Percentiles rank a stretch among this genome's conserved stretches.
phyloP scores from a whole-genome alignment of 2,329 filamentous ascomycete species.

The Exophiala calicioides region DNA sequence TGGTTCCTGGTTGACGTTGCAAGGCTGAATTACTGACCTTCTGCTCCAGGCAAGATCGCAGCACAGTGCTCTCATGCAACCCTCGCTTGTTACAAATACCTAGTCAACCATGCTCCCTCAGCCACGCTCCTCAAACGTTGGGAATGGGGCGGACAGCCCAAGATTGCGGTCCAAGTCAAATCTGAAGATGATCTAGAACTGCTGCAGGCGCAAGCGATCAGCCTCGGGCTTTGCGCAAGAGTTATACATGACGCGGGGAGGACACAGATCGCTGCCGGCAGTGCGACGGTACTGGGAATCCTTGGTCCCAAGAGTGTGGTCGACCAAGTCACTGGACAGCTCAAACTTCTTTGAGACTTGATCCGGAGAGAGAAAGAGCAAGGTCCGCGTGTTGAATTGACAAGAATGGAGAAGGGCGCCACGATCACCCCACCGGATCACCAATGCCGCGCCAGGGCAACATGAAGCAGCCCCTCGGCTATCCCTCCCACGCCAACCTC shows the following conservation, averaged over 20 bases:
- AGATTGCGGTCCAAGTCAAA: constrained; percentile 89
- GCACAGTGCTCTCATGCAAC: constrained; percentile 96
- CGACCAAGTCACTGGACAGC: constrained; percentile 77
- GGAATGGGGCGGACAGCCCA: constrained; percentile 85
- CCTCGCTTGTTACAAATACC: constrained; percentile 91
- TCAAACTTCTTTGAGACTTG: constrained; percentile 72
- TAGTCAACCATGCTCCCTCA: constrained; percentile 58
- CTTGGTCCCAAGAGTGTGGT: constrained; percentile 81
- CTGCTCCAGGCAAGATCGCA: constrained; percentile 79
- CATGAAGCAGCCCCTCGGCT: neutral
- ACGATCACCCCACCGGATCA: too few species aligned
- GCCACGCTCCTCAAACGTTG: constrained; percentile 72
- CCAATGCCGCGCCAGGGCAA: neutral
- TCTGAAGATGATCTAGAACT: constrained; percentile 77
- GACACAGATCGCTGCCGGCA: constrained; percentile 93
- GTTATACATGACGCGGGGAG: constrained; percentile 94
- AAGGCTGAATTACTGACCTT: neutral
- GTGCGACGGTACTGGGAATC: constrained; percentile 85
- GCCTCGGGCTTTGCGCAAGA: constrained; percentile 81
- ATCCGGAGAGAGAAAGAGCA: neutral
- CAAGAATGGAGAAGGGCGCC: too few species aligned
- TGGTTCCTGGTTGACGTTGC: constrained; percentile 2
- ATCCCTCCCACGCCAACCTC: too few species aligned
- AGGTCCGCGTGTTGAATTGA: too few species aligned
- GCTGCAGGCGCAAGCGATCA: constrained; percentile 76